Evolutionary conservation across 2,329 filamentous ascomycete genomes (phyloP).

Genomic region (Dactylellina sp.): DNA sequence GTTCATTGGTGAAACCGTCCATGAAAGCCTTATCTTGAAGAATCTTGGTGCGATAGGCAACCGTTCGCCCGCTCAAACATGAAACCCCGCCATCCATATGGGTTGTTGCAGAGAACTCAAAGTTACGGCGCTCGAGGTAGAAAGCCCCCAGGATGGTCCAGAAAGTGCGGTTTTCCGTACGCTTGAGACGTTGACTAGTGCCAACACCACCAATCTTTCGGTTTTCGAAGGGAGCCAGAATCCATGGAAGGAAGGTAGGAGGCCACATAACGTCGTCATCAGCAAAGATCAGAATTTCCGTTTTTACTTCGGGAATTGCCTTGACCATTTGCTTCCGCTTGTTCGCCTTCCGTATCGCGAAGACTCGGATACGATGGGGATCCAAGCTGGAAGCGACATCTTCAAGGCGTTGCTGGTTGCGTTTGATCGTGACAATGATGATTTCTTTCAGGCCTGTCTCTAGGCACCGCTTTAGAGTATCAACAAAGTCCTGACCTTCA

Average conservation of each 20-base stretch:
- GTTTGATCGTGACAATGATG: slow-evolving; percentile 86
- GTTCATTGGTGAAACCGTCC: slow-evolving; percentile 89
- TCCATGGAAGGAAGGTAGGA: slow-evolving; percentile 84
- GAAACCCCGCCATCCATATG: slow-evolving; percentile 96
- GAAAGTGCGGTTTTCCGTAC: slow-evolving; percentile 73
- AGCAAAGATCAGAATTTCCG: slow-evolving; percentile 87
- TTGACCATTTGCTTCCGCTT: slow-evolving; percentile 94
- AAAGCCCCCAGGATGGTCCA: slow-evolving; percentile 92
- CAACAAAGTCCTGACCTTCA: slow-evolving; percentile 82
- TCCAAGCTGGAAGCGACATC: slow-evolving; percentile 74
- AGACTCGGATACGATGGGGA: slow-evolving; percentile 74
- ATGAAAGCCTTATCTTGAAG: slow-evolving; percentile 86
- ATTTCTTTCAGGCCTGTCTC: slow-evolving; percentile 77
- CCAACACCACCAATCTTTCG: slow-evolving; percentile 86
- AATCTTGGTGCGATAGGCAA: slow-evolving; percentile 90
- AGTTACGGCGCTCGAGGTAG: slow-evolving; percentile 93
- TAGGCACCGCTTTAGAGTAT: slow-evolving; percentile 82
- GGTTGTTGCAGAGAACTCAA: slow-evolving; percentile 95
- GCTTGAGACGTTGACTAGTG: slow-evolving; percentile 86
- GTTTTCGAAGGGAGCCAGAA: slow-evolving; percentile 91
- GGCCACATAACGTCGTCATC: slow-evolving; percentile 98
- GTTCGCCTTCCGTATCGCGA: slow-evolving; percentile 86
- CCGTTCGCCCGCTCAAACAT: slow-evolving; percentile 93
- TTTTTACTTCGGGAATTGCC: slow-evolving; percentile 85
- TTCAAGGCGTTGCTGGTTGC: slow-evolving; percentile 77